These are phyloP conservation scores for Coemansia guatemalensis DNA, from an alignment of 192 early-diverging fungal genomes.

Conservation along the genomic window DNA sequence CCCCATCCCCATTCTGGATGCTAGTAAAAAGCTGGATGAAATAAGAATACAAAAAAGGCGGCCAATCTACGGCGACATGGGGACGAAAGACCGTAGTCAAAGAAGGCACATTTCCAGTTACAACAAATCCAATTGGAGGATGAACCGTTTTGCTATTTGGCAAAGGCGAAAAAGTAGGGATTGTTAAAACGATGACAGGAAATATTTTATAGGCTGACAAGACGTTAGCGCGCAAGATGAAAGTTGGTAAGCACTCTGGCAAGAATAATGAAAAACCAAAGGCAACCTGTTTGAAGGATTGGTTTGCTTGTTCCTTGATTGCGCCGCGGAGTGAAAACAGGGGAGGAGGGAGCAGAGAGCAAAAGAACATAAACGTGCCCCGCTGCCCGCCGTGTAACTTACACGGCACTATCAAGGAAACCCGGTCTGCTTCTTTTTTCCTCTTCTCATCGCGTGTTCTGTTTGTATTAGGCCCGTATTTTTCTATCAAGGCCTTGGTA, in stretches of 20 bases:
- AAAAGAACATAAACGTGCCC: constrained; percentile 6
- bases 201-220: background rate
- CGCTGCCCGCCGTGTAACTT: background rate
- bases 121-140: background rate
- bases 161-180: background rate
- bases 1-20: background rate
- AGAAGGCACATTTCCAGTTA: constrained; percentile 7
- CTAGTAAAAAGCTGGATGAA: background rate
- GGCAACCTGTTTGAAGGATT: background rate
- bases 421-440: background rate
- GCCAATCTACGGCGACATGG: constrained; percentile 11
- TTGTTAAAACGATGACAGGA: background rate
- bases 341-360: background rate
- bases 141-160: background rate
- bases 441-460: background rate
- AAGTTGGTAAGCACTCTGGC: background rate
- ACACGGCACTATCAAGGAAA: background rate
- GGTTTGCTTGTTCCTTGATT: constrained; percentile 1
- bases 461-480: background rate
- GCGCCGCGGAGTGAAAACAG: constrained; percentile 7
- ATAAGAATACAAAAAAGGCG: constrained; percentile 1
- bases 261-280: constrained; percentile 5
- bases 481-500: background rate
- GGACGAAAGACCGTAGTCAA: constrained; percentile 5
- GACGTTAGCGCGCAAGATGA: background rate